Evolutionary conservation across 2,329 filamentous ascomycete genomes (phyloP).

Genomic region (Cladosporium sp.): DNA sequence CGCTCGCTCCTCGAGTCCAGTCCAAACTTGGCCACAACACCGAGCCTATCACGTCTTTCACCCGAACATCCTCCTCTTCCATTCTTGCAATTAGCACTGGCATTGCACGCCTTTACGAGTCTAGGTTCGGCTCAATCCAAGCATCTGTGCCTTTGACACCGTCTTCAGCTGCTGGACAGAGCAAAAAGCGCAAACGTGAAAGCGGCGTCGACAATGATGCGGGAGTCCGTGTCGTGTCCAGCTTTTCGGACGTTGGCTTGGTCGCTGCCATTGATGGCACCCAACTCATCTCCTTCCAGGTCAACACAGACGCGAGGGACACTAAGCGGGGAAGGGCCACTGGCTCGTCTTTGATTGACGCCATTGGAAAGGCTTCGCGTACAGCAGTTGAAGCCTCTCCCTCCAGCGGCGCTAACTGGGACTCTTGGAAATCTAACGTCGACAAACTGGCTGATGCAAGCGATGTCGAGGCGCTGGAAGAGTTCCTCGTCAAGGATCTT

Average conservation of each 20-base stretch:
- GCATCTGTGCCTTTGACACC: constrained; percentile 31
- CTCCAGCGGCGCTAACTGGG: constrained; percentile 15
- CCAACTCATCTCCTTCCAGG: constrained; percentile 63
- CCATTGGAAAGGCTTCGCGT: constrained; percentile 57
- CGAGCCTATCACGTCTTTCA: constrained; percentile 56
- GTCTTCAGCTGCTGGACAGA: background rate
- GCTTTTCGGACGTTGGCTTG: constrained; percentile 63
- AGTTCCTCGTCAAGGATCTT: constrained; percentile 26
- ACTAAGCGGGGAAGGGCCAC: constrained; percentile 33
- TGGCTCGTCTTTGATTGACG: constrained; percentile 48
- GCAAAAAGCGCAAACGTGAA: constrained; percentile 16
- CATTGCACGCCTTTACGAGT: constrained; percentile 62
- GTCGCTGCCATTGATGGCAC: constrained; percentile 62
- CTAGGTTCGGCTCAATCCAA: constrained; percentile 57
- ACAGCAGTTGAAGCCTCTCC: background rate
- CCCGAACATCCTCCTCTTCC: constrained; percentile 63
- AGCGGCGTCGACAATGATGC: constrained; percentile 12
- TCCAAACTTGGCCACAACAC: constrained; percentile 44
- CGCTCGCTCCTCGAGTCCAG: constrained; percentile 57
- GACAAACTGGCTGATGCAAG: constrained; percentile 21
- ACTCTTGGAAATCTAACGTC: constrained; percentile 26
- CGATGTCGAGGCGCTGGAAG: constrained; percentile 26
- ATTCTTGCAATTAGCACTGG: constrained; percentile 58
- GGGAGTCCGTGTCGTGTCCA: constrained; percentile 35
- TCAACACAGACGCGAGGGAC: constrained; percentile 28